Evolutionary conservation across 129 eudicot species (phyloP).

Genomic region (Calendula officinalis): DNA sequence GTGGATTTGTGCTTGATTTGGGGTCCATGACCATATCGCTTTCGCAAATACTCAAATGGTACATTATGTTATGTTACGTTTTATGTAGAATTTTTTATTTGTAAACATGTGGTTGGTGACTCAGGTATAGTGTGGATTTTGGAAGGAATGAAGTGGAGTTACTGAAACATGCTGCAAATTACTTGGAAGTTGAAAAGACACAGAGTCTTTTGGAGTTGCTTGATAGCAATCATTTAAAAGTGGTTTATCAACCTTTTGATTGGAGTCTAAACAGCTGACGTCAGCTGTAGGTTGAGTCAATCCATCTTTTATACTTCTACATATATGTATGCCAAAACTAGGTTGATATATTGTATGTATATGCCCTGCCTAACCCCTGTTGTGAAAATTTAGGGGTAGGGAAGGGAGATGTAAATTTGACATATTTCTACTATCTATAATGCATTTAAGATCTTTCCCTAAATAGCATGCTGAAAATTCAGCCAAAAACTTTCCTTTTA

Average conservation of each 20-base stretch:
- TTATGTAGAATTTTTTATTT: neutral
- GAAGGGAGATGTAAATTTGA: no score
- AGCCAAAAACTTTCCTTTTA: no score
- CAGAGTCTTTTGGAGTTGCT: slow-evolving; percentile 54
- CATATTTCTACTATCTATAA: no score
- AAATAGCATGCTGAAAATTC: no score
- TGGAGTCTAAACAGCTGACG: slow-evolving; percentile 64
- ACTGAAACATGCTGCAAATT: slow-evolving; percentile 67
- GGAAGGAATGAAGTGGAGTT: slow-evolving; percentile 69
- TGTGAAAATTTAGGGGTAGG: no score
- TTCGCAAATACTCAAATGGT: slow-evolving; percentile 62
- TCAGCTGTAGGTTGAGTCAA: slow-evolving; percentile 10
- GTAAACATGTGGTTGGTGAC: slow-evolving; percentile 1
- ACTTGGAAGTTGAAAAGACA: slow-evolving; percentile 45
- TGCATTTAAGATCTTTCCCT: no score
- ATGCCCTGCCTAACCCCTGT: no score
- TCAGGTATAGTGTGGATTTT: slow-evolving; percentile 73
- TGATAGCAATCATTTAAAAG: slow-evolving; percentile 47
- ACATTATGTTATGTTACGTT: slow-evolving; percentile 11
- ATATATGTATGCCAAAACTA: neutral
- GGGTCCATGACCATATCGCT: slow-evolving; percentile 46
- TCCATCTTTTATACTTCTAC: neutral
- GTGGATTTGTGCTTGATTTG: slow-evolving; percentile 48
- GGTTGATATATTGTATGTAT: no score
- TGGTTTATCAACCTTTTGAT: slow-evolving; percentile 64